A percentile compares a stretch with the other conserved stretches of the same genome.
Evolutionary conservation across 2,329 filamentous ascomycete species (phyloP).

Genomic region (Polytolypa hystricis): DNA sequence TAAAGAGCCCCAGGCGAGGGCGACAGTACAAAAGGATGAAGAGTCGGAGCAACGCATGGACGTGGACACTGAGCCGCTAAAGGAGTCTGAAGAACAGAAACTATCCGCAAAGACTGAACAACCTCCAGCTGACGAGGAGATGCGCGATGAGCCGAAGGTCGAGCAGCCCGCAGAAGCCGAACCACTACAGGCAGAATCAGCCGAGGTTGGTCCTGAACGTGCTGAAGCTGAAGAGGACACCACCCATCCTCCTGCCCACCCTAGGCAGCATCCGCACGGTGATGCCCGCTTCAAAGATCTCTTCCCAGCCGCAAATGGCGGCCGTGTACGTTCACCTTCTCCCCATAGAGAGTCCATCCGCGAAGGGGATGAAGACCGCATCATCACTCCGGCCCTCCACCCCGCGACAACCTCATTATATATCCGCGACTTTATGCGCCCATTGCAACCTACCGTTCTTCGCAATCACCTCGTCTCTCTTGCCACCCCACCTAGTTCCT

Average conservation of each 20-base stretch:
- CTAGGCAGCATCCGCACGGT: conserved; percentile 20
- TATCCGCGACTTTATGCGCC: conserved; percentile 82
- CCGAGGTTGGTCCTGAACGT: conserved; percentile 12
- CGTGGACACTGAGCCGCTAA: conserved; percentile 4
- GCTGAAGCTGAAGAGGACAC: conserved; percentile 16
- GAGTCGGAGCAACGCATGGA: conserved; percentile 5
- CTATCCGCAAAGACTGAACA: neutral
- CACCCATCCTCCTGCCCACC: conserved; percentile 8
- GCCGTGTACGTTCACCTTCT: conserved; percentile 17
- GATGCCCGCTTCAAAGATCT: conserved; percentile 41
- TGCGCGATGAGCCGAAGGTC: conserved; percentile 5
- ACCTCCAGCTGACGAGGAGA: neutral
- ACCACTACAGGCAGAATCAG: conserved; percentile 1
- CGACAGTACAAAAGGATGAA: conserved; percentile 3
- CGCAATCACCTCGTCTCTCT: conserved; percentile 58
- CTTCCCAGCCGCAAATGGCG: conserved; percentile 25
- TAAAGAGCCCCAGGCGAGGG: neutral
- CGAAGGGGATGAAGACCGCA: conserved; percentile 27
- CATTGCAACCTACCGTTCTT: conserved; percentile 58
- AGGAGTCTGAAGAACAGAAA: conserved; percentile 3
- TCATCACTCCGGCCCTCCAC: conserved; percentile 51
- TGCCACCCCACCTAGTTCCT: conserved; percentile 47
- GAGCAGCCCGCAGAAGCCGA: conserved; percentile 5
- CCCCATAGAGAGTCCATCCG: conserved; percentile 18
- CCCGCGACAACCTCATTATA: conserved; percentile 69